Base-by-base conservation (phyloP, 768 basidiomycete genomes). In the Collybia nuda region DNA sequence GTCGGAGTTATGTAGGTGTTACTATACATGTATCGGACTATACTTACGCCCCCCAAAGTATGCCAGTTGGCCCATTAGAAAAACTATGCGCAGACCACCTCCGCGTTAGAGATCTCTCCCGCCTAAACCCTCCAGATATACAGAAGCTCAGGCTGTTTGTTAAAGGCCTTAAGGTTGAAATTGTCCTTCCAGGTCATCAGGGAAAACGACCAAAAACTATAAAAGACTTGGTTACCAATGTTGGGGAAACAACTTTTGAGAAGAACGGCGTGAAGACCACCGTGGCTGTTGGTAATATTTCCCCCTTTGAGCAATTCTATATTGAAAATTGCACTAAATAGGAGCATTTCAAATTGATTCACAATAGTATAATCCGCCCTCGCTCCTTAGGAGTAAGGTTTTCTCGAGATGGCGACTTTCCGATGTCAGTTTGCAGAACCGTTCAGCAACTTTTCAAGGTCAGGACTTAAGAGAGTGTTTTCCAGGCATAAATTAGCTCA, bases 1-100 rank as follows among this genome's bases (percentile, higher is more conserved):
- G 66, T 71, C 2, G 70, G 75, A 5, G 64, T 73, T 1, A 50
- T 78, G 75, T 77, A 62, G 48, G 62, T 52, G 7, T 36, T 32
- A 17, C 7, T 8, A 22, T 23, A 3, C 7, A 5, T 32, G 14
- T 29, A 23, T 22, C 22, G n/a, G 22, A 26, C 36, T 22, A 1
- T 11, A 51, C 41, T 11, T 32, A 23, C 15, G 5, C 21, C 18
- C 35, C 18, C 9, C 11, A 35, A 36, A 68, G 67, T 18, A 54
- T 70, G 12, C 69, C 67, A 2, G 48, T 45, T 5, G 40, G 40
- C 40, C 36, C 48, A 7, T 52, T 69, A 19, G 62, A 61, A 26
- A 45, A 48, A 19, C 41, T 67, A 2, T 68, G 64, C 40, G 51
- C 47, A 6, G 53, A 60, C 2, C 62, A 52, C 43, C 48, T 65